Conservation (phyloP, 176 grass and related monocot genomes). For the Zoysia pacifica region DNA sequence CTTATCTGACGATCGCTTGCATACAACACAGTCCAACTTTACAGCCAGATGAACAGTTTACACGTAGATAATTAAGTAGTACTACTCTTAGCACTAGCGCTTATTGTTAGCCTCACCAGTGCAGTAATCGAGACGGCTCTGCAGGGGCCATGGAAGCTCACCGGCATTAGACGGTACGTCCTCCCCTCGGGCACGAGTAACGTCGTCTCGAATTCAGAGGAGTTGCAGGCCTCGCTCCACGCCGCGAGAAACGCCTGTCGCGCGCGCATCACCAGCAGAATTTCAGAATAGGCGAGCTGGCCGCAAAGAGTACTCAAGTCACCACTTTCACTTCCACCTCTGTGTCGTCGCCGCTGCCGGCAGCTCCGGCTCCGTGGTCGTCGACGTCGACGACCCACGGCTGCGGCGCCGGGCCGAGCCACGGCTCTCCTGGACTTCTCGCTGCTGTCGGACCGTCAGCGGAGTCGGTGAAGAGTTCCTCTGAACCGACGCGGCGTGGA, state of each 20-base stretch:
- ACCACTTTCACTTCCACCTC: constrained; percentile 38
- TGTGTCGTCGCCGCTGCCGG: constrained; percentile 42
- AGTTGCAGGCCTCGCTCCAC: constrained; percentile 69
- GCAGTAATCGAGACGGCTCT: constrained; percentile 46
- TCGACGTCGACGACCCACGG: constrained; percentile 53
- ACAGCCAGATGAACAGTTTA: background rate
- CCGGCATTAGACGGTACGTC: constrained; percentile 62
- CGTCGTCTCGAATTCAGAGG: constrained; percentile 28
- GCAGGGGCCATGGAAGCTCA: constrained; percentile 69
- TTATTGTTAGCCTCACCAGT: constrained; percentile 43
- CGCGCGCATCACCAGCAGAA: background rate
- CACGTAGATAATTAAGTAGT: background rate
- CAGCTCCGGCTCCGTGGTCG: constrained; percentile 42
- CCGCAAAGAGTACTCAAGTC: background rate
- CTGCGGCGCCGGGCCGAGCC: constrained; percentile 24
- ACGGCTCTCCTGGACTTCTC: constrained; percentile 9
- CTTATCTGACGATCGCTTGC: constrained; percentile 43
- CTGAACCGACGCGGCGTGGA: background rate
- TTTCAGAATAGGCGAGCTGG: background rate
- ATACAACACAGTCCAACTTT: background rate
- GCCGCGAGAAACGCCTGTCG: constrained; percentile 64
- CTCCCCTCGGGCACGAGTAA: constrained; percentile 43
- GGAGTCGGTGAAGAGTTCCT: constrained; percentile 19
- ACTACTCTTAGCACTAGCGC: background rate
- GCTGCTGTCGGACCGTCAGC: constrained; percentile 15